Evolutionary conservation across 306 rosid species (phyloP).

Genomic region (Myrica gale): DNA sequence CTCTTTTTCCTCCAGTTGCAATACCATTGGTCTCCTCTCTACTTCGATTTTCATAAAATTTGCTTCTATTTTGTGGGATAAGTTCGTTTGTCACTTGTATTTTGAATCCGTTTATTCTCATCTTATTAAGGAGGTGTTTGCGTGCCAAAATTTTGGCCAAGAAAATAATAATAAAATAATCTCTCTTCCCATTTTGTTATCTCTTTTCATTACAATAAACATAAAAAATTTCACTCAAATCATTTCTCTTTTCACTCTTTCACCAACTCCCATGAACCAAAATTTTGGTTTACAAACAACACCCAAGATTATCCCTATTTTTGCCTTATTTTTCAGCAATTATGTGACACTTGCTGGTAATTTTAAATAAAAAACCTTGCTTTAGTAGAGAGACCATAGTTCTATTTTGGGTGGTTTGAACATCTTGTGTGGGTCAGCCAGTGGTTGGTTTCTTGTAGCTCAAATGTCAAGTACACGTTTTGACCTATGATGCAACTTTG

Average conservation of each 20-base stretch:
- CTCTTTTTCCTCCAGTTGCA: slow-evolving; percentile 19
- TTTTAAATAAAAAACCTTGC: neutral
- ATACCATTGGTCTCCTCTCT: slow-evolving; percentile 7
- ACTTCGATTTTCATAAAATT: neutral
- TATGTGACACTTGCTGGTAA: no score
- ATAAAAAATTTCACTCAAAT: no score
- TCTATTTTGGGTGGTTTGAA: neutral
- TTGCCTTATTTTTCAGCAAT: no score
- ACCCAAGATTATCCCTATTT: no score
- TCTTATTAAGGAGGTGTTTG: neutral
- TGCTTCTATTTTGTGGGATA: neutral
- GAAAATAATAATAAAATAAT: no score
- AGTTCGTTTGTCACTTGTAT: neutral
- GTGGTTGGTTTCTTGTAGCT: neutral
- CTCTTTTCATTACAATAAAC: no score
- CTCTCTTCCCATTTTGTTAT: no score
- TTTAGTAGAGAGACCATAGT: neutral
- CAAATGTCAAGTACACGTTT: neutral
- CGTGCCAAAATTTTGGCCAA: no score
- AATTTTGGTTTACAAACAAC: no score
- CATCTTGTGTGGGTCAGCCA: neutral
- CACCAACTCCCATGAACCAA: no score
- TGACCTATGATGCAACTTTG: neutral
- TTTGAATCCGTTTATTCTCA: neutral
- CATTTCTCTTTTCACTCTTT: no score